Evolutionary conservation across 192 early-diverging fungal genomes (phyloP), one percentile per base, ranked within the genome.

Genomic region (Allomyces javanicus): DNA sequence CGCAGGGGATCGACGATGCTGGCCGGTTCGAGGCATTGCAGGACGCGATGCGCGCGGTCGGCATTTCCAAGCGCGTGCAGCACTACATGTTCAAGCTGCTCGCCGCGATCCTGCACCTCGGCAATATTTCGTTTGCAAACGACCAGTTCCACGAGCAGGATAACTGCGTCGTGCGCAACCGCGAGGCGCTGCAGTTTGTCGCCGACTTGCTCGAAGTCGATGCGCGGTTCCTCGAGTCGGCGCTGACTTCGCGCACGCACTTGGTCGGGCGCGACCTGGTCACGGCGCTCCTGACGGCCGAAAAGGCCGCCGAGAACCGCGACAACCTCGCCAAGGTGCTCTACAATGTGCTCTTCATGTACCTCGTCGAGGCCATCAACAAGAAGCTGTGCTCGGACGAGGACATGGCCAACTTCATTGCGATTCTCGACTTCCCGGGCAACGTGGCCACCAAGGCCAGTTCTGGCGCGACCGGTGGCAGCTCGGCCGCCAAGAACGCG

Each of bases 331-430:
- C 91, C 3, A 79, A 79, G 64, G 78, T 87, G 10, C 81, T 98
- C n/a, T 98, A 94, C 72, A 85, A 84, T 26, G 82, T 94, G 9
- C 69, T 95, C 10, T 93, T 93, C 73, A 78, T 80, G 22, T 96
- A 91, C 85, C 71, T 98, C n/a, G 81, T 93, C 10, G 93, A 95
- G 72, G 85, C 87, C 67, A 83, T 96, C 69, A 98, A 98, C 78
- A 78, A 79, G 17, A 89, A 87, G 73, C 77, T 91, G 43, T 89
- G 86, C 69, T 77, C 77, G 43, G 83, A 88, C 14, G 76, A 84
- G 58, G 73, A 79, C 62, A 75, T 77, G 61, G 83, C 81, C 63
- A 93, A 91, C 67, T 94, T 92, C 74, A 82, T 98, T 64, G 92
- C 88, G 11, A 76, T 91, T 19, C 75, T 90, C 9, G 92, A 94